Conservation (phyloP, 2,329 filamentous ascomycete species). For the Ceratocystis huliohia region DNA sequence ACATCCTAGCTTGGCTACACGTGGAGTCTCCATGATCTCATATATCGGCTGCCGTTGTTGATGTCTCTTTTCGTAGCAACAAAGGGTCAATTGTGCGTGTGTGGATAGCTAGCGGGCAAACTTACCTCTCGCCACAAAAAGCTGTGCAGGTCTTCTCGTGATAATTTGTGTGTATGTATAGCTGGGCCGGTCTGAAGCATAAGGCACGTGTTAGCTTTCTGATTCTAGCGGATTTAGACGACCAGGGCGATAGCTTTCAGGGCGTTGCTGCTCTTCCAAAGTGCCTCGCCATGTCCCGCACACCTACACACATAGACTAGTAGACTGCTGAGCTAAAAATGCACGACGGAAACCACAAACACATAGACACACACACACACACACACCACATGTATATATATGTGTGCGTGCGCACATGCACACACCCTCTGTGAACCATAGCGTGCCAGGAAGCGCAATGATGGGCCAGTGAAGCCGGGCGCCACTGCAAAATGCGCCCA, state of each 20-base stretch:
- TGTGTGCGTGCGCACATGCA: neutral
- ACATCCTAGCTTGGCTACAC: no score
- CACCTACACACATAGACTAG: neutral
- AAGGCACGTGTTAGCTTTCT: neutral
- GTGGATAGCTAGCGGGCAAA: neutral
- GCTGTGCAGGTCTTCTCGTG: conserved; percentile 9
- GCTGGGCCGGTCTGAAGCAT: neutral
- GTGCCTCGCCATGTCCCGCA: neutral
- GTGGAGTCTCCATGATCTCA: neutral
- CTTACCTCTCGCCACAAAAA: conserved; percentile 11
- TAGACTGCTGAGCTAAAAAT: neutral
- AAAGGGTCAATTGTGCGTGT: neutral
- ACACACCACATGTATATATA: neutral
- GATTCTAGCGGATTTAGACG: neutral
- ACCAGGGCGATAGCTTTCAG: neutral
- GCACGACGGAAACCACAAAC: no score
- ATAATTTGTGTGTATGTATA: neutral
- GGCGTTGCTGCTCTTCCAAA: neutral
- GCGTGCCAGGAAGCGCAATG: neutral
- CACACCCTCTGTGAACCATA: neutral
- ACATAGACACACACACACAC: neutral
- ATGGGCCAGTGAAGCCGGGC: neutral
- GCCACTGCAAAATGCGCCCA: neutral
- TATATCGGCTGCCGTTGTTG: neutral
- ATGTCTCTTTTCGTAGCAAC: neutral